These are phyloP conservation scores for Quercus robur DNA, from an alignment of 306 rosid species.

Conservation along the genomic window DNA sequence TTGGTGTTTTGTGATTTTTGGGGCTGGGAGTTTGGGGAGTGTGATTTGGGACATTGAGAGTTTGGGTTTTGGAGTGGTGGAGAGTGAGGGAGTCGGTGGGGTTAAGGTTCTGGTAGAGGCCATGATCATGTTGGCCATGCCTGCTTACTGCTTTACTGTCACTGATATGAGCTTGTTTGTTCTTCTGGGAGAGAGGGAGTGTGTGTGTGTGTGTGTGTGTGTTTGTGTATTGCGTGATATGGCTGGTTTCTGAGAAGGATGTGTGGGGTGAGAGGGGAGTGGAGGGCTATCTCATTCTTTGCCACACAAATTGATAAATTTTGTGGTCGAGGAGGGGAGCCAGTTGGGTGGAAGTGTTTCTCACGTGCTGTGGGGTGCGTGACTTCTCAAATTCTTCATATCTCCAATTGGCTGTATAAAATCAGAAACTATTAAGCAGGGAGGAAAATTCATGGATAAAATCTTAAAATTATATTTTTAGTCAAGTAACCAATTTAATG, in stretches of 20 bases:
- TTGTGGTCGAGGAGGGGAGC: neutral
- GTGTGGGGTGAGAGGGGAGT: constrained; percentile 3
- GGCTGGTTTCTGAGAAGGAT: neutral
- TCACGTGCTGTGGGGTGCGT: neutral
- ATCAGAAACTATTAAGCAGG: too few species aligned
- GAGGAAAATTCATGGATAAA: too few species aligned
- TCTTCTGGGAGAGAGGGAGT: neutral
- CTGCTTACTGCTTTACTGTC: neutral
- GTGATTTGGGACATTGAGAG: constrained; percentile 41
- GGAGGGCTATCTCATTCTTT: constrained; percentile 46
- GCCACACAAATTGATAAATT: constrained; percentile 62
- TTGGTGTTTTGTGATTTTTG: constrained; percentile 29
- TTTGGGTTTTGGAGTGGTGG: constrained; percentile 40
- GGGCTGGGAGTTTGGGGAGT: constrained; percentile 42
- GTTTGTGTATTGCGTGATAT: neutral
- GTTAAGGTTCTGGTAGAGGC: constrained; percentile 63
- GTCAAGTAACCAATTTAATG: too few species aligned
- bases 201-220: neutral
- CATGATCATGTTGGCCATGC: constrained; percentile 84
- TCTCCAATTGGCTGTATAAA: too few species aligned
- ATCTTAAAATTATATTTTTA: too few species aligned
- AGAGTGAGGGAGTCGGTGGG: constrained; percentile 23
- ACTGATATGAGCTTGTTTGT: neutral
- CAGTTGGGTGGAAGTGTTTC: neutral
- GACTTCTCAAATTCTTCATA: too few species aligned